Evolutionary conservation across 257 asterid species (phyloP).

Genomic region (Solanum bulbocastanum): DNA sequence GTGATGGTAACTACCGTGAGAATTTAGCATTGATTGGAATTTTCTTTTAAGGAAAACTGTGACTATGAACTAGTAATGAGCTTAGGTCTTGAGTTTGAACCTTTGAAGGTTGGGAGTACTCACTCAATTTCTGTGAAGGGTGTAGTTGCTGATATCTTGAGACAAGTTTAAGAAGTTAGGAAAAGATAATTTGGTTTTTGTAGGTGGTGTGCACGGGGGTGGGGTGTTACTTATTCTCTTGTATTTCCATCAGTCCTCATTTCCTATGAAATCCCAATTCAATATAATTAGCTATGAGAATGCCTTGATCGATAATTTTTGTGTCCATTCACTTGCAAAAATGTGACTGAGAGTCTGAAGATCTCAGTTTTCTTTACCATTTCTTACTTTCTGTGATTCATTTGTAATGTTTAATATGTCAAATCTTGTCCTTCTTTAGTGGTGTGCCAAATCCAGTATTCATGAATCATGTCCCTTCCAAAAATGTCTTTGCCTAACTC

Average conservation of each 20-base stretch:
- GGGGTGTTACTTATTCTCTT: background rate
- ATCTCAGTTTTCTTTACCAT: background rate
- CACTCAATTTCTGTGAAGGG: background rate
- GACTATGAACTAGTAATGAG: background rate
- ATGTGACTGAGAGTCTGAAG: background rate
- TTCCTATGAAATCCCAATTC: background rate
- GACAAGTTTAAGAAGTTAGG: background rate
- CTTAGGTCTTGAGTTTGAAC: background rate
- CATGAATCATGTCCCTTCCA: background rate
- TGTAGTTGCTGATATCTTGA: background rate
- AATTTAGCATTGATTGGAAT: background rate
- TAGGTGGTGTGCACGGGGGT: background rate
- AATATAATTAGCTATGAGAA: background rate
- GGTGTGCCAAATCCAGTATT: background rate
- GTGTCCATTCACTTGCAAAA: background rate
- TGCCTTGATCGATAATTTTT: background rate
- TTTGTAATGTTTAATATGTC: background rate
- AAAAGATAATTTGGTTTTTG: background rate
- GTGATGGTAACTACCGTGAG: constrained; percentile 45
- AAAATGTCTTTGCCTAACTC: background rate
- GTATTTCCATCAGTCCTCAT: background rate
- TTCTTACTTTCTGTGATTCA: background rate
- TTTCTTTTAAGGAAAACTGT: background rate
- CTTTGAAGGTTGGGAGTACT: background rate
- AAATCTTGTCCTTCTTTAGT: background rate